These are phyloP conservation scores for Friedmanniomyces simplex DNA, from an alignment of 495 filamentous ascomycete genomes.

Conservation along the genomic window DNA sequence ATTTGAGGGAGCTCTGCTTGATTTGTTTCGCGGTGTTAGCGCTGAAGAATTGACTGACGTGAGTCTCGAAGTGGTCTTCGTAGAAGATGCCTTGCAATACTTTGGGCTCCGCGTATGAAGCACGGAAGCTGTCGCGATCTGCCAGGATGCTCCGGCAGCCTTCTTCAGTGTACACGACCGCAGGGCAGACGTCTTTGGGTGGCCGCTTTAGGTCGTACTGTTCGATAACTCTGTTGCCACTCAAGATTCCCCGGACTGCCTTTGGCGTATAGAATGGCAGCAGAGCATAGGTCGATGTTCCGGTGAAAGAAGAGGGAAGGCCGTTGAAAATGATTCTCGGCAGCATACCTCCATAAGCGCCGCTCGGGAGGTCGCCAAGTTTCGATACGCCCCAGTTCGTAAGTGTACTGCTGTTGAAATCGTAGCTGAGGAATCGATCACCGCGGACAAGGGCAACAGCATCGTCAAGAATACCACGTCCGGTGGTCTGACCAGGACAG, in stretches of 20 bases:
- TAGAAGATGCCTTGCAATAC: slow-evolving; percentile 34
- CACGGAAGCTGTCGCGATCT: slow-evolving; percentile 33
- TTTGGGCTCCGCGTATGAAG: slow-evolving; percentile 33
- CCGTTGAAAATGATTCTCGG: slow-evolving; percentile 24
- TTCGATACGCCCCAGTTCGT: slow-evolving; percentile 30
- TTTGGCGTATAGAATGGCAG: slow-evolving; percentile 35
- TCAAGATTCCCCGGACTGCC: slow-evolving; percentile 41
- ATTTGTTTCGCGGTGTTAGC: slow-evolving; percentile 29
- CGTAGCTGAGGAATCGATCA: slow-evolving; percentile 27
- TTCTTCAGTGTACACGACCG: slow-evolving; percentile 32
- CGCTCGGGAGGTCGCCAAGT: slow-evolving; percentile 18
- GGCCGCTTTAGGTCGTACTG: slow-evolving; percentile 31
- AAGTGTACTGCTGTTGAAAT: slow-evolving; percentile 27
- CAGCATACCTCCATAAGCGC: slow-evolving; percentile 30
- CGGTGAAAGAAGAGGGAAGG: slow-evolving; percentile 20
- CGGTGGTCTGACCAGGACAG: slow-evolving; percentile 28
- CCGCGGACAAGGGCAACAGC: slow-evolving; percentile 27
- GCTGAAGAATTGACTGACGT: slow-evolving; percentile 30
- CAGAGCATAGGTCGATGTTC: slow-evolving; percentile 33
- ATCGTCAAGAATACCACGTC: slow-evolving; percentile 28
- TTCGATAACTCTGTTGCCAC: slow-evolving; percentile 38
- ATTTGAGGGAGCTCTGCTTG: slow-evolving; percentile 30
- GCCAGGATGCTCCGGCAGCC: slow-evolving; percentile 33
- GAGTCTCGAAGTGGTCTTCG: slow-evolving; percentile 32
- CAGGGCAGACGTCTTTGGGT: slow-evolving; percentile 22